Conservation (phyloP, 257 asterid genomes). For the Sherardia arvensis region DNA sequence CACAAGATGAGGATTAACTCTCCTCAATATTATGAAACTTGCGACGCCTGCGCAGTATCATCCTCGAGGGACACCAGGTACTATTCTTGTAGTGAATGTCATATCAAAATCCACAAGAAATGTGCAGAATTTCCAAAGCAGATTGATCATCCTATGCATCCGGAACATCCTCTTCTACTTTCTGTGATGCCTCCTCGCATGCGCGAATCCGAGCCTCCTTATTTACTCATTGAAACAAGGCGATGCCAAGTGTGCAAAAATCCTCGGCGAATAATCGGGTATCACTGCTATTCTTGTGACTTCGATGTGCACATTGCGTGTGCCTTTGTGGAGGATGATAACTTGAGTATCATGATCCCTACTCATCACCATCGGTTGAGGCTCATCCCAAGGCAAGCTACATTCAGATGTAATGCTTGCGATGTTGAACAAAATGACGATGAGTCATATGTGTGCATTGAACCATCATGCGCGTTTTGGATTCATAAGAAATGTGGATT, state of each 20-base stretch:
- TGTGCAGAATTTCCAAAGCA: not conserved
- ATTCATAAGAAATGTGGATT: conserved; percentile 9
- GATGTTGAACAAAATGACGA: not conserved
- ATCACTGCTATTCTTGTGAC: not conserved
- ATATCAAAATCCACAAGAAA: too few relatives aligned
- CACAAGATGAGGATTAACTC: too few relatives aligned
- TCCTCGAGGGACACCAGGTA: too few relatives aligned
- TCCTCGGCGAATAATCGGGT: not conserved
- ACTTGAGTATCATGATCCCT: not conserved
- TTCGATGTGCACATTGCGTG: conserved; percentile 1
- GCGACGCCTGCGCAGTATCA: too few relatives aligned
- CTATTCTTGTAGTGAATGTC: too few relatives aligned
- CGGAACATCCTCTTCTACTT: not conserved
- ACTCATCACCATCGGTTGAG: not conserved
- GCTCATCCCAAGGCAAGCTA: not conserved
- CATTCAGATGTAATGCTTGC: conserved; percentile 12
- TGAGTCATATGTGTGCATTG: not conserved
- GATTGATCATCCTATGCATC: not conserved
- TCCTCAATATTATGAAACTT: too few relatives aligned
- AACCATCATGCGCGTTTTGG: conserved; percentile 7
- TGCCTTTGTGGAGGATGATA: not conserved
- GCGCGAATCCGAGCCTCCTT: not conserved
- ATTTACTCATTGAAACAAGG: not conserved
- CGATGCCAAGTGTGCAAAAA: not conserved
- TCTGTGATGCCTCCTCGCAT: too few relatives aligned